Evolutionary conservation across 352 stramenopile genomes (phyloP), one percentile per base, ranked within the genome.

Genomic region (Globisporangium paroecandrum): DNA sequence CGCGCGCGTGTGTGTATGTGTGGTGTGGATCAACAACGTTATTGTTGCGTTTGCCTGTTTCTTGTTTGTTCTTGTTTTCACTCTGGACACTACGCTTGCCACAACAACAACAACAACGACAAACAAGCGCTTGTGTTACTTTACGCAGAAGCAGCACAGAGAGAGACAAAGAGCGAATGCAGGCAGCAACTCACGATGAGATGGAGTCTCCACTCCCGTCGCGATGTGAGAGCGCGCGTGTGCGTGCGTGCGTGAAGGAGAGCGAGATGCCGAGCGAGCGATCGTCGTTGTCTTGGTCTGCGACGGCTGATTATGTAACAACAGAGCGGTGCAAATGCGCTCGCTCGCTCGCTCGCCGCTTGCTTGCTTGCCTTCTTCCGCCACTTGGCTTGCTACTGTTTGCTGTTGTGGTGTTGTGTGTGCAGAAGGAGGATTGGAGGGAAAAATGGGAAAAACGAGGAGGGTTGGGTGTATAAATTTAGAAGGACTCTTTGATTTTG

Each of bases 51-150:
- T 29, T 47, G 27, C 22, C 13, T 24, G 29, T 3, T 47, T 62
- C 10, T 27, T 56, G n/a, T 3, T 8, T 57, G 53, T 58, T 36
- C 24, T 49, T 49, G 41, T 49, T 59, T 8, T 59, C 55, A 15
- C 32, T 60, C 55, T 51, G 41, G 58, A 38, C 22, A 22, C 58
- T 25, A 36, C 58, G 20, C 36, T 63, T 63, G 58, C 36, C 58
- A 36, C 58, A 62, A 62, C 47, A 27, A 32, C 54, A 15, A 32
- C 25, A 24, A 38, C 4, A n/a, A n/a, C n/a, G 7, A 7, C 34
- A 54, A 34, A 63, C 41, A 63, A 63, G 47, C 60, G 13, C 58
- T 24, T 60, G 46, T 43, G 55, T 60, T 60, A 60, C 27, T 60
- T 43, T 29, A 46, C 55, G 55, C 55, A 25, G 24, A 15, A 36